Base-by-base conservation (phyloP, 176 grass and related monocot genomes). In the Eleusine coracana region DNA sequence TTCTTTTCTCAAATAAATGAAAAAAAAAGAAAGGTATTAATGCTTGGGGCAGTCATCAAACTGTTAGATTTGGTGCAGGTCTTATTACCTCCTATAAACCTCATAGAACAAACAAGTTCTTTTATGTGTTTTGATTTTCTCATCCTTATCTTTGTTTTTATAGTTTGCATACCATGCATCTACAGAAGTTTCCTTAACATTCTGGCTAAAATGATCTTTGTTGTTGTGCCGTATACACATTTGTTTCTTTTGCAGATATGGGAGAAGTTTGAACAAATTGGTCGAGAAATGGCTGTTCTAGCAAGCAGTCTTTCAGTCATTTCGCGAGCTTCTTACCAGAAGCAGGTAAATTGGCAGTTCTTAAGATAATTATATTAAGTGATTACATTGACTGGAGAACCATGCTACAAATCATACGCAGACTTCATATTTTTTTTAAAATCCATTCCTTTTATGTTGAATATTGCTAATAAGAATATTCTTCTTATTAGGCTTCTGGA, bases 201-300 rank as follows among this genome's bases (percentile, higher is more conserved):
- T 44, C 20, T 71, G 4, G 72, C 21, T 13, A 61, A 75, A 78
- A 63, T 23, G 44, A 49, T 64, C 61, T 50, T 31, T 20, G 48
- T 51, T 7, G 11, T 11, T 10, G 4, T 74, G 36, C 23, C 52
- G 39, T 75, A 60, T 71, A 3, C 16, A 28, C 76, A 17, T 82
- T 39, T 67, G 37, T 45, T 44, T 70, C 67, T 83, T 87, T 66
- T 76, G 27, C 42, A 99, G 96, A 82, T 96, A 46, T 99, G 93
- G 93, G 84, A 84, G 77, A 86, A 87, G 18, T 78, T 99, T 80
- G 87, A 86, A 86, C 87, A 86, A 69, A 84, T 92, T 73, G 89
- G 89, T 65, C 91, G 77, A 79, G 70, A 94, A 68, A 96, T 96
- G 84, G 58, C 89, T 83, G 78, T 28, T 78, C 66, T 96, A 39